Conservation (phyloP, 176 grass and related monocot genomes). For the Areca catechu region DNA sequence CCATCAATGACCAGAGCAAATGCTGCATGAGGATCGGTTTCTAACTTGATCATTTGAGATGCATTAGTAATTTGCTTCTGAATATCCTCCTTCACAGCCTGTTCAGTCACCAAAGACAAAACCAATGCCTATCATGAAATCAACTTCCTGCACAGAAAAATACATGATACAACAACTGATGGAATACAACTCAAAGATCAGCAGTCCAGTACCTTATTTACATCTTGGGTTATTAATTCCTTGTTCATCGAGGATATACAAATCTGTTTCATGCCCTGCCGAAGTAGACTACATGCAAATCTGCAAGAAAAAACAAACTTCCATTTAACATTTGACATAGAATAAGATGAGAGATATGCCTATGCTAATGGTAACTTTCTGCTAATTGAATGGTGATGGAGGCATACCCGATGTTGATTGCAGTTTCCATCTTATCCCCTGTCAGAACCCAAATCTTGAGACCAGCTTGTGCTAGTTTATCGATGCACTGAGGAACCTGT, state of each 20-base stretch:
- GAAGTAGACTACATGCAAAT: slow-evolving; percentile 94
- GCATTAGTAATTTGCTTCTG: slow-evolving; percentile 80
- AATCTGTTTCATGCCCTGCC: slow-evolving; percentile 94
- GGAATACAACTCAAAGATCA: slow-evolving; percentile 21
- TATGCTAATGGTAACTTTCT: too few relatives aligned
- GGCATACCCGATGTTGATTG: too few relatives aligned
- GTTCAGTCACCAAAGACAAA: slow-evolving; percentile 53
- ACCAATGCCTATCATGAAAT: slow-evolving; percentile 44
- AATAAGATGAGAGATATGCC: too few relatives aligned
- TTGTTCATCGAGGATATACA: slow-evolving; percentile 43
- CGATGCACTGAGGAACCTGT: too few relatives aligned
- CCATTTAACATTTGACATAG: too few relatives aligned
- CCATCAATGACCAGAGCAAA: slow-evolving; percentile 99
- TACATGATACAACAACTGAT: slow-evolving; percentile 10
- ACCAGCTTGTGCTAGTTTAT: too few relatives aligned
- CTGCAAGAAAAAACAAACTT: slow-evolving; percentile 40
- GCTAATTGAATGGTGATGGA: too few relatives aligned
- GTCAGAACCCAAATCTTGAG: too few relatives aligned
- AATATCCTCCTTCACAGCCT: slow-evolving; percentile 82
- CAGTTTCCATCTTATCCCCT: too few relatives aligned
- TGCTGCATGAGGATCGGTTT: slow-evolving; percentile 91
- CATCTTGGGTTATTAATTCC: slow-evolving; percentile 71
- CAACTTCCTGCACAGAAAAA: slow-evolving; percentile 32
- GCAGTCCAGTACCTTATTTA: slow-evolving; percentile 43
- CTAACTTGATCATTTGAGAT: slow-evolving; percentile 88